phyloP scores from a whole-genome alignment of 192 early-diverging fungal species.

The Coemansia pectinata region DNA sequence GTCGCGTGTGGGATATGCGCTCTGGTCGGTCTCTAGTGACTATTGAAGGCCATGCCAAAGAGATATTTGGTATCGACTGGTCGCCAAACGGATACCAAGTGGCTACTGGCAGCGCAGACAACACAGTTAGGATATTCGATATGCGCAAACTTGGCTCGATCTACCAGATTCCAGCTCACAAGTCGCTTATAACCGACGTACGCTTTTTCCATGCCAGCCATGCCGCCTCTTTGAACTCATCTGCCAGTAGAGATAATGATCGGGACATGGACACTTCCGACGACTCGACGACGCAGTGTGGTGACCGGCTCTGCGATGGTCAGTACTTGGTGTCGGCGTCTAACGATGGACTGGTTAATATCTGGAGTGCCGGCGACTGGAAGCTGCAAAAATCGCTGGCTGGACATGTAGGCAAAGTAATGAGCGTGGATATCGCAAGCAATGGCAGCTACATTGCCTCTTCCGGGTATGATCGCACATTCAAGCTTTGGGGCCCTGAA shows the following conservation, averaged over 20 bases:
- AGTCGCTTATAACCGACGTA: slow-evolving; percentile 84
- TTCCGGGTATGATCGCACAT: slow-evolving; percentile 88
- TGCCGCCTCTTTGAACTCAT: neutral
- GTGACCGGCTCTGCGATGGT: slow-evolving; percentile 58
- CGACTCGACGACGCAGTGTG: slow-evolving; percentile 5
- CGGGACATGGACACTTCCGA: slow-evolving; percentile 23
- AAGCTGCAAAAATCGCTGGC: slow-evolving; percentile 84
- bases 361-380: slow-evolving; percentile 95
- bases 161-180: slow-evolving; percentile 91
- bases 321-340: slow-evolving; percentile 77
- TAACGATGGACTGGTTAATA: slow-evolving; percentile 89
- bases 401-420: slow-evolving; percentile 89
- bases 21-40: slow-evolving; percentile 87
- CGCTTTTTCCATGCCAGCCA: slow-evolving; percentile 58
- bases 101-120: slow-evolving; percentile 90
- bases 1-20: slow-evolving; percentile 94
- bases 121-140: slow-evolving; percentile 92
- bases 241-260: slow-evolving; percentile 28
- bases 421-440: slow-evolving; percentile 76
- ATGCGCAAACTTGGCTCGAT: slow-evolving; percentile 73
- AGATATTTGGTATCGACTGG: slow-evolving; percentile 88
- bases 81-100: slow-evolving; percentile 91
- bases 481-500: slow-evolving; percentile 85
- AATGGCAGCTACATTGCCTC: slow-evolving; percentile 87
- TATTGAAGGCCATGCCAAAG: slow-evolving; percentile 89